These are phyloP conservation scores for Backusella tuberculispora DNA, from an alignment of 192 early-diverging fungal genomes.

Conservation along the genomic window DNA sequence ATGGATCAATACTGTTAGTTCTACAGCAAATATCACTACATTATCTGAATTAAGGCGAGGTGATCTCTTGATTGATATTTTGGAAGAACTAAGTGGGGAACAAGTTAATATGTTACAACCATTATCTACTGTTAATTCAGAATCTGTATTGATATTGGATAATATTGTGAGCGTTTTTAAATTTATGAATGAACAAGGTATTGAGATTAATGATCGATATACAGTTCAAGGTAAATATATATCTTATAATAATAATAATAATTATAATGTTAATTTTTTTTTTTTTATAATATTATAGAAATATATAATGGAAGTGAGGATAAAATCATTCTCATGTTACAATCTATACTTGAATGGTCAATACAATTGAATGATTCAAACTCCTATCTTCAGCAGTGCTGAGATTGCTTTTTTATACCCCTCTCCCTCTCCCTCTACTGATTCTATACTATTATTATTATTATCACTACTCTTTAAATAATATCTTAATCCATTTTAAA, in stretches of 20 bases:
- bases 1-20: constrained; percentile 50
- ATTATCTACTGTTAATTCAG: constrained; percentile 33
- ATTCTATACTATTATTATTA: not conserved
- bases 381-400: constrained; percentile 12
- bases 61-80: constrained; percentile 51
- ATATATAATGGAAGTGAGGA: constrained; percentile 44
- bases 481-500: not conserved
- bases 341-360: constrained; percentile 31
- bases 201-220: constrained; percentile 49
- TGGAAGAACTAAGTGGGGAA: constrained; percentile 53
- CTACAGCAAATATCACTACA: constrained; percentile 33
- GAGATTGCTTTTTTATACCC: not conserved
- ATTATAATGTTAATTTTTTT: not conserved
- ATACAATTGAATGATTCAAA: constrained; percentile 10
- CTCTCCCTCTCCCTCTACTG: not conserved
- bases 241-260: not conserved
- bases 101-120: constrained; percentile 43
- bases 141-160: constrained; percentile 53
- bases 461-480: not conserved
- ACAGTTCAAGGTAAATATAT: constrained; percentile 50
- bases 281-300: constrained; percentile 22
- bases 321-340: constrained; percentile 42
- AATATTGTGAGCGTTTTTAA: constrained; percentile 55
- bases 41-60: constrained; percentile 48
- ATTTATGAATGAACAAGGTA: constrained; percentile 57